A percentile compares a stretch with the other conserved stretches of the same genome.
Evolutionary conservation across 495 filamentous ascomycete species (phyloP).

Genomic region (Lindgomyces ingoldianus): DNA sequence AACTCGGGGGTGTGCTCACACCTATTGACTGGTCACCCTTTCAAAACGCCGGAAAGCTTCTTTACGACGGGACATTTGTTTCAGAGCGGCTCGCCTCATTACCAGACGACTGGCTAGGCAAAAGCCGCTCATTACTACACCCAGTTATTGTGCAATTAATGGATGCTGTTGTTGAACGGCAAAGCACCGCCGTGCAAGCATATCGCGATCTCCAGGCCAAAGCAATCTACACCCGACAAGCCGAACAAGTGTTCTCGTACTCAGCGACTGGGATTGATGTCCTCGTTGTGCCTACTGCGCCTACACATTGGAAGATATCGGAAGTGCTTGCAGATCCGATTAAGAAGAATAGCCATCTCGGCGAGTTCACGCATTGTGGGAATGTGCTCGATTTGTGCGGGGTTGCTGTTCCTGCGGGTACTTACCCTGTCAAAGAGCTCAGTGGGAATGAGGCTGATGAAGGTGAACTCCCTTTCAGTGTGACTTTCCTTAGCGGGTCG

Average conservation of each 20-base stretch:
- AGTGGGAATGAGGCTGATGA: slow-evolving; percentile 39
- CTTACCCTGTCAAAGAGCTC: slow-evolving; percentile 42
- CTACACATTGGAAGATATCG: slow-evolving; percentile 59
- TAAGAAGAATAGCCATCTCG: slow-evolving; percentile 55
- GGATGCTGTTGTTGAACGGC: slow-evolving; percentile 47
- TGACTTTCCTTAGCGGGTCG: slow-evolving; percentile 60
- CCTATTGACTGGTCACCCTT: slow-evolving; percentile 58
- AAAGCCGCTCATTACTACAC: slow-evolving; percentile 51
- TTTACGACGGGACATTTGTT: slow-evolving; percentile 60
- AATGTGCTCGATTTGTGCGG: slow-evolving; percentile 68
- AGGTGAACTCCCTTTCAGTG: slow-evolving; percentile 59
- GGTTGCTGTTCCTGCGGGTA: slow-evolving; percentile 59
- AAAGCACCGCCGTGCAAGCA: slow-evolving; percentile 55
- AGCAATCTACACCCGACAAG: slow-evolving; percentile 49
- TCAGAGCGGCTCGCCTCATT: slow-evolving; percentile 57
- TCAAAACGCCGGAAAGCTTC: slow-evolving; percentile 56
- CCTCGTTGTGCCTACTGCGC: slow-evolving; percentile 62
- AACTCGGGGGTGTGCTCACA: slow-evolving; percentile 51
- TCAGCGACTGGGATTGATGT: slow-evolving; percentile 54
- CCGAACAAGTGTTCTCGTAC: slow-evolving; percentile 51
- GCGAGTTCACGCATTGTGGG: slow-evolving; percentile 63
- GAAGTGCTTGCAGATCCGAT: slow-evolving; percentile 61
- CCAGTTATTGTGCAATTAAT: slow-evolving; percentile 59
- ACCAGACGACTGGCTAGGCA: slow-evolving; percentile 48
- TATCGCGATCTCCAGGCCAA: slow-evolving; percentile 58